These are phyloP conservation scores for Aspergillus terreus DNA, from an alignment of 2,329 filamentous ascomycete species.

Conservation along the genomic window DNA sequence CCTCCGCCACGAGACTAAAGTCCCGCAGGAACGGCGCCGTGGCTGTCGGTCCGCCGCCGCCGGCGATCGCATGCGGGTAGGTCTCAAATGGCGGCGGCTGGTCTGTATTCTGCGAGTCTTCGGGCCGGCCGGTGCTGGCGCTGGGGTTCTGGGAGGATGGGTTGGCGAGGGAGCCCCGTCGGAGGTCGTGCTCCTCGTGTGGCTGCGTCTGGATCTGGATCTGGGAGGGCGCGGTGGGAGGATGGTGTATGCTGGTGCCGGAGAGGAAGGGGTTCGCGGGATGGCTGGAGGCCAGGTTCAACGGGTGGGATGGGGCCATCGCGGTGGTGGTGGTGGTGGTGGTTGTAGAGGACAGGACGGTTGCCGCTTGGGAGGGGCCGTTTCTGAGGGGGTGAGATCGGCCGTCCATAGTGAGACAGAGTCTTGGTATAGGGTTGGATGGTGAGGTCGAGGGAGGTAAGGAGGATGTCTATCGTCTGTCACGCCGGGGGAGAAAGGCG, in stretches of 20 bases:
- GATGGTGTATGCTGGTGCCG: neutral
- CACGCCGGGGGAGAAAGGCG: neutral
- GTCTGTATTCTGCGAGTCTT: constrained; percentile 6
- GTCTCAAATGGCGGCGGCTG: constrained; percentile 9
- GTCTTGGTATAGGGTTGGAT: neutral
- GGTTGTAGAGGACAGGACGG: neutral
- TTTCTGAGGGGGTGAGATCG: neutral
- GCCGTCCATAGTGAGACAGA: neutral
- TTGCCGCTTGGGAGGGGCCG: constrained; percentile 1
- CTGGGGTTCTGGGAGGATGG: constrained; percentile 1
- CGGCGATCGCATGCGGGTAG: constrained; percentile 24
- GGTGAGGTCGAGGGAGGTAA: neutral
- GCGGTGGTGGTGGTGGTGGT: neutral
- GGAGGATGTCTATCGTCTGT: neutral
- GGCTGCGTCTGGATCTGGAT: neutral
- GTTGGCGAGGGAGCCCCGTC: neutral
- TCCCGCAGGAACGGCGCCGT: constrained; percentile 69
- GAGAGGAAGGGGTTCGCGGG: neutral
- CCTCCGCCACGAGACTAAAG: constrained; percentile 84
- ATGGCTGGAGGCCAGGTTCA: constrained; percentile 3
- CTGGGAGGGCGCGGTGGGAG: neutral
- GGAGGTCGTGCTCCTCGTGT: neutral
- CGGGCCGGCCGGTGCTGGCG: neutral
- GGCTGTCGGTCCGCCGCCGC: constrained; percentile 32
- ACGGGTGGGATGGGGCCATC: constrained; percentile 1